phyloP scores from a whole-genome alignment of 2,329 filamentous ascomycete species.

The Hypoxylon sp. region DNA sequence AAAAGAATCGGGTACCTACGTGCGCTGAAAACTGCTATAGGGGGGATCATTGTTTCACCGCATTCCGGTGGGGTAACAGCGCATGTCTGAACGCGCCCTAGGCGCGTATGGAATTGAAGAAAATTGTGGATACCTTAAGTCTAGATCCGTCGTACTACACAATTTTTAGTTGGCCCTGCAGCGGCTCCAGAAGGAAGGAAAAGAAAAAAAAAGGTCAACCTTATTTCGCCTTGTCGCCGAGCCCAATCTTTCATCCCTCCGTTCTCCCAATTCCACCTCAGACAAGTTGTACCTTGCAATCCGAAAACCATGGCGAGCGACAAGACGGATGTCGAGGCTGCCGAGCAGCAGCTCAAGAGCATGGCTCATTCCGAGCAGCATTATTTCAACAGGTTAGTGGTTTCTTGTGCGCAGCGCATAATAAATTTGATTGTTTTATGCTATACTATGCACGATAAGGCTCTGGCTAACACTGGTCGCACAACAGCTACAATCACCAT shows the following conservation, averaged over 20 bases:
- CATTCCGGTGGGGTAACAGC: slow-evolving; percentile 39
- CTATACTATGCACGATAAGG: slow-evolving; percentile 51
- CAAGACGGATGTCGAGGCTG: slow-evolving; percentile 72
- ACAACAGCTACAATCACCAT: slow-evolving; percentile 93
- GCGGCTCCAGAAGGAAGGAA: slow-evolving; percentile 25
- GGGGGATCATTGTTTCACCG: slow-evolving; percentile 38
- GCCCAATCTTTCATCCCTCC: slow-evolving; percentile 39
- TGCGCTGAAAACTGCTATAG: not conserved
- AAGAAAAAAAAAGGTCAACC: slow-evolving; percentile 32
- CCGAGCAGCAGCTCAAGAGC: slow-evolving; percentile 74
- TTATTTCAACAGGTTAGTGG: slow-evolving; percentile 93
- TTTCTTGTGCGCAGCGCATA: slow-evolving; percentile 33
- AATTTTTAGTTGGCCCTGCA: slow-evolving; percentile 25
- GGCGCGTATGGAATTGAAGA: slow-evolving; percentile 40
- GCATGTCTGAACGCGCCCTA: slow-evolving; percentile 9
- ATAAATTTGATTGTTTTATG: slow-evolving; percentile 2
- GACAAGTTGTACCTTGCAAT: slow-evolving; percentile 22
- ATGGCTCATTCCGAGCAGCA: slow-evolving; percentile 97
- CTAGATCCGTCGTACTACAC: slow-evolving; percentile 34
- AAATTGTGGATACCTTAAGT: slow-evolving; percentile 20
- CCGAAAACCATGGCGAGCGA: slow-evolving; percentile 52
- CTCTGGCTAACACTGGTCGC: slow-evolving; percentile 37
- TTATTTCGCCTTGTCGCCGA: slow-evolving; percentile 17
- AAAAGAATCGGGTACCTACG: not conserved
- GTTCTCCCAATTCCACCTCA: slow-evolving; percentile 30